Evolutionary conservation across 768 basidiomycete species (phyloP).

Genomic region (Rhodotorula diobovata): DNA sequence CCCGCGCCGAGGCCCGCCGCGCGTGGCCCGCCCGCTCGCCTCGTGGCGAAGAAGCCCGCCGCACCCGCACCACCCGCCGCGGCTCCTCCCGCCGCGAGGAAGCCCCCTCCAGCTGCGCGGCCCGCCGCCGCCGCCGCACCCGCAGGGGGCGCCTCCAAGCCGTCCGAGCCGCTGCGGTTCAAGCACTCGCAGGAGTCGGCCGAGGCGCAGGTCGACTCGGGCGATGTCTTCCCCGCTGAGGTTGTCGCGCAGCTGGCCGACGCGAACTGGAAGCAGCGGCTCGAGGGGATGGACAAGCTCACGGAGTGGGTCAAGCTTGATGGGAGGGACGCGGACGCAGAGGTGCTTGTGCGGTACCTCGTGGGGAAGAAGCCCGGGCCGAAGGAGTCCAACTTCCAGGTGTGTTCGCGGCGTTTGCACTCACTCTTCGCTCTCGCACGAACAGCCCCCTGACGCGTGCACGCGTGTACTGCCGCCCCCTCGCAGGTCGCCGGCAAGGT

Average conservation of each 20-base stretch:
- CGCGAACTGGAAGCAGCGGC: constrained; percentile 84
- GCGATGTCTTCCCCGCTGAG: constrained; percentile 63
- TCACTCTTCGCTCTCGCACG: not conserved
- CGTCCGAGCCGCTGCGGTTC: constrained; percentile 82
- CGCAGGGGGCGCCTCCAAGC: constrained; percentile 39
- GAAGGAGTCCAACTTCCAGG: constrained; percentile 99
- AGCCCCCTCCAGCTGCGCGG: constrained; percentile 39
- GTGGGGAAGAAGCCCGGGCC: constrained; percentile 77
- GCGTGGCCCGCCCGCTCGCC: constrained; percentile 10
- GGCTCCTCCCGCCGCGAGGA: constrained; percentile 29
- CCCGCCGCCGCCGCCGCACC: constrained; percentile 37
- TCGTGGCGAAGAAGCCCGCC: constrained; percentile 56
- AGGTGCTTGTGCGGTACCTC: constrained; percentile 78
- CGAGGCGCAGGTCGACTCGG: constrained; percentile 61
- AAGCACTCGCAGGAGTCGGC: constrained; percentile 89
- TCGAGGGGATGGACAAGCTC: constrained; percentile 84
- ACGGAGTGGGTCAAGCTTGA: constrained; percentile 68
- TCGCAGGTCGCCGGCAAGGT: constrained; percentile 80
- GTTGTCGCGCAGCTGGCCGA: constrained; percentile 73
- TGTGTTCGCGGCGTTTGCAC: constrained; percentile 43
- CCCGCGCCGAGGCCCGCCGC: constrained; percentile 3
- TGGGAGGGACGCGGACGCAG: constrained; percentile 63
- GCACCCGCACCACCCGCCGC: constrained; percentile 40
- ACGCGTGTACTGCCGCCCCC: not conserved
- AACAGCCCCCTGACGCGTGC: not conserved